phyloP scores from a whole-genome alignment of 495 filamentous ascomycete genomes.

The Cercophora newfieldiana region DNA sequence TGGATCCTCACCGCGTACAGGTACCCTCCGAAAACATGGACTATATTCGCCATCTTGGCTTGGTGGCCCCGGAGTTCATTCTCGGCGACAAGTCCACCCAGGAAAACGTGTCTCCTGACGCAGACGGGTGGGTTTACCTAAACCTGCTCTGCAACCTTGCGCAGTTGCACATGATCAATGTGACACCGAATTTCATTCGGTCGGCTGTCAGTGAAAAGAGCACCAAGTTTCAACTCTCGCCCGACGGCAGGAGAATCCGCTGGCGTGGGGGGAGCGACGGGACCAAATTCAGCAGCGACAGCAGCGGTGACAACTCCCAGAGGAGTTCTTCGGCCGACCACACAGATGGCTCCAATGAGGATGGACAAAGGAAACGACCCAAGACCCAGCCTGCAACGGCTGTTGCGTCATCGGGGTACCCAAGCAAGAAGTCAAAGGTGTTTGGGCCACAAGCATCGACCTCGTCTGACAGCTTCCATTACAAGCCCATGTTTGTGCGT shows the following conservation, averaged over 20 bases:
- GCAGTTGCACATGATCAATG: slow-evolving; percentile 75
- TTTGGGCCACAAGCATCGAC: slow-evolving; percentile 39
- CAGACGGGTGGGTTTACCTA: slow-evolving; percentile 76
- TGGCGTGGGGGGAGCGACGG: slow-evolving; percentile 68
- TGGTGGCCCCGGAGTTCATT: slow-evolving; percentile 51
- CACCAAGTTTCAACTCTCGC: slow-evolving; percentile 67
- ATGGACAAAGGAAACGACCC: slow-evolving; percentile 40
- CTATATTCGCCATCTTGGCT: slow-evolving; percentile 70
- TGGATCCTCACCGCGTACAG: slow-evolving; percentile 68
- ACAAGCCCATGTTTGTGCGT: slow-evolving; percentile 62
- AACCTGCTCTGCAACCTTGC: slow-evolving; percentile 79
- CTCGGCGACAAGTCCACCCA: slow-evolving; percentile 14
- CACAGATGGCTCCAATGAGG: slow-evolving; percentile 39
- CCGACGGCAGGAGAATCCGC: slow-evolving; percentile 70
- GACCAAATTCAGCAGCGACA: slow-evolving; percentile 60
- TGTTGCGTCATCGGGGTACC: slow-evolving; percentile 16
- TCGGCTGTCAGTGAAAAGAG: slow-evolving; percentile 65
- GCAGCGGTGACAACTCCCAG: slow-evolving; percentile 44
- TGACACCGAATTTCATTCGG: slow-evolving; percentile 70
- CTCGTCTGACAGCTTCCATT: slow-evolving; percentile 54
- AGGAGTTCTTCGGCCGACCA: slow-evolving; percentile 43
- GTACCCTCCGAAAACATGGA: slow-evolving; percentile 70
- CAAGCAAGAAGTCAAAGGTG: slow-evolving; percentile 40
- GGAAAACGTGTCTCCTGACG: slow-evolving; percentile 50
- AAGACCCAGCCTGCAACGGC: slow-evolving; percentile 30